Conservation (phyloP, 768 basidiomycete genomes). For the Myochromella boudieri region DNA sequence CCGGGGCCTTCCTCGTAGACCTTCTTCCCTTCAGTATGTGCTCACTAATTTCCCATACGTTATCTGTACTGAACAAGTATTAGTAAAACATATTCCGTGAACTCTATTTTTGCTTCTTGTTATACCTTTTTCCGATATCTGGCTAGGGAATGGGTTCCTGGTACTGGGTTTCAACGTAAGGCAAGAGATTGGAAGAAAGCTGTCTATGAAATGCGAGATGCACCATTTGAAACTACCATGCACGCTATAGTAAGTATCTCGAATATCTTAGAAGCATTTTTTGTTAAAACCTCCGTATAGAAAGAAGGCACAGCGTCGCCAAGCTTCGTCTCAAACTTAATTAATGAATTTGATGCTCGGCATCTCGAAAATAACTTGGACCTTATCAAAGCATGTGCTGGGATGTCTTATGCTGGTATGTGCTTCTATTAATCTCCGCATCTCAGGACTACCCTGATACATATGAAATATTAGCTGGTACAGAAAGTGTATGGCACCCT, state of each 20-base stretch:
- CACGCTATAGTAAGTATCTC: constrained; percentile 33
- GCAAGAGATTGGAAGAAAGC: constrained; percentile 49
- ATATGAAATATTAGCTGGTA: constrained; percentile 30
- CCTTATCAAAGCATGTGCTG: constrained; percentile 35
- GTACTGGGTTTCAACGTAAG: constrained; percentile 49
- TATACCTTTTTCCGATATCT: not conserved
- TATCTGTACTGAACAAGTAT: not conserved
- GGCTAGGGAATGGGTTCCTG: constrained; percentile 47
- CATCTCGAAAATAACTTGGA: constrained; percentile 27
- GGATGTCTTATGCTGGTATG: constrained; percentile 37
- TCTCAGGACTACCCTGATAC: not conserved
- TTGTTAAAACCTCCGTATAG: constrained; percentile 21
- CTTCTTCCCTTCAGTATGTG: constrained; percentile 40
- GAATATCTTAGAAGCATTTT: too few species aligned
- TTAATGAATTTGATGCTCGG: constrained; percentile 24
- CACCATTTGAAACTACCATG: constrained; percentile 36
- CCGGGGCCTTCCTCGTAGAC: constrained; percentile 55
- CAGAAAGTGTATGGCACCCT: constrained; percentile 37
- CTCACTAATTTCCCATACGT: not conserved
- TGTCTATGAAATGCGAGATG: constrained; percentile 48
- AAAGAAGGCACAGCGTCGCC: constrained; percentile 30
- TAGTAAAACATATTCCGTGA: constrained; percentile 52
- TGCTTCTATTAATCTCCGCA: not conserved
- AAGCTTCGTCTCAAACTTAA: constrained; percentile 35
- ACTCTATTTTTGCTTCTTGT: constrained; percentile 6